Percentiles rank a stretch among this genome's conserved stretches.
phyloP scores from a whole-genome alignment of 805 yeast species.

The Myxozyma kluyveri region DNA sequence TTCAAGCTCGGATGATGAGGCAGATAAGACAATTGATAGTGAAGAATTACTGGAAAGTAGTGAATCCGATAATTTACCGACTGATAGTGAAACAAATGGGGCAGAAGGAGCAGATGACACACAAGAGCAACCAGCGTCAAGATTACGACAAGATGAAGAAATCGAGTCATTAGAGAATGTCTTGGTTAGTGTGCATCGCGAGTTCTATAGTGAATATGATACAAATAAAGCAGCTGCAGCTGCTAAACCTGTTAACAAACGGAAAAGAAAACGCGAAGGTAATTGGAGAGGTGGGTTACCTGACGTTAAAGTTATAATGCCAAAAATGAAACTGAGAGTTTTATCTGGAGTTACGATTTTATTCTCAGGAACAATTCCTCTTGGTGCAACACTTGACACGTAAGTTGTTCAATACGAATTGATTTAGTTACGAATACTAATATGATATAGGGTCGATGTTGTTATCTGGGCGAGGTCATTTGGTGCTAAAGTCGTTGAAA shows the following conservation, averaged over 20 bases:
- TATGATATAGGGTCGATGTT: slow-evolving; percentile 57
- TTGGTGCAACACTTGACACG: slow-evolving; percentile 65
- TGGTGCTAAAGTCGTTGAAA: slow-evolving; percentile 80
- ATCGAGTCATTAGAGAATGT: slow-evolving; percentile 2
- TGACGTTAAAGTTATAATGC: slow-evolving; percentile 68
- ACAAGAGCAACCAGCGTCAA: slow-evolving; percentile 61
- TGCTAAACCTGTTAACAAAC: slow-evolving; percentile 11
- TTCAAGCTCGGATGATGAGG: background rate
- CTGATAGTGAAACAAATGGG: slow-evolving; percentile 58
- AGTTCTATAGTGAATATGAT: slow-evolving; percentile 54
- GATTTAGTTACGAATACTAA: too few species aligned
- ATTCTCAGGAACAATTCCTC: slow-evolving; percentile 85
- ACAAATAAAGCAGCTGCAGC: background rate
- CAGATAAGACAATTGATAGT: background rate
- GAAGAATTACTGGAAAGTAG: slow-evolving; percentile 22
- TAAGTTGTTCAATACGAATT: background rate
- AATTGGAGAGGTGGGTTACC: slow-evolving; percentile 42
- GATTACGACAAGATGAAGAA: slow-evolving; percentile 5
- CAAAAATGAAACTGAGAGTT: slow-evolving; percentile 65
- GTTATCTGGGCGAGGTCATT: slow-evolving; percentile 90
- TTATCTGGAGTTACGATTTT: slow-evolving; percentile 67
- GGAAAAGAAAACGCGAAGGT: slow-evolving; percentile 20
- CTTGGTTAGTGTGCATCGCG: slow-evolving; percentile 59
- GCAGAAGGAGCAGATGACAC: slow-evolving; percentile 68
- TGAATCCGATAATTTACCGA: too few species aligned